Evolutionary conservation across 169 alveolate genomes (phyloP).

Genomic region (Pseudocohnilembus persalinus): DNA sequence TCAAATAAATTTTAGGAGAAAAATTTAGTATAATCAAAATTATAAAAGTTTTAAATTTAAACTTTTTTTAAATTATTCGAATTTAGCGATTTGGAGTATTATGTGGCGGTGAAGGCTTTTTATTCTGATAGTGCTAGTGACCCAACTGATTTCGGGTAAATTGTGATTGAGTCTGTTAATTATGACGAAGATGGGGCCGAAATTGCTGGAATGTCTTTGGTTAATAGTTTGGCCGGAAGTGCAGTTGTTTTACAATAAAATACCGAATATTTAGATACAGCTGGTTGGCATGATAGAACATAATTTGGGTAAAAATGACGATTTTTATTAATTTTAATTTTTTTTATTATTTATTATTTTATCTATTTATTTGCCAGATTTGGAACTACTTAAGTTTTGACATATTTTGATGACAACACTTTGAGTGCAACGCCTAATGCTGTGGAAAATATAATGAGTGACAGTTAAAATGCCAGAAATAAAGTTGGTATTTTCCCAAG

Average conservation of each 20-base stretch:
- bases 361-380: background rate
- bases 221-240: too few relatives aligned
- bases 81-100: background rate
- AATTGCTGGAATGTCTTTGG: background rate
- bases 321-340: too few relatives aligned
- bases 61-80: background rate
- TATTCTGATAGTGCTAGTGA: background rate
- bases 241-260: background rate
- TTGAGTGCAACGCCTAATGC: background rate
- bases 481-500: background rate
- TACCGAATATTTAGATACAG: background rate
- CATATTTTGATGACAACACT: background rate
- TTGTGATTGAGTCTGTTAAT: background rate
- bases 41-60: too few relatives aligned
- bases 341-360: too few relatives aligned
- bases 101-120: background rate
- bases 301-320: background rate
- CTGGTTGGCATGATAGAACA: background rate
- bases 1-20: too few relatives aligned
- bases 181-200: background rate
- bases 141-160: background rate
- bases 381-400: background rate
- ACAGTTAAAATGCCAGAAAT: background rate
- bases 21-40: background rate
- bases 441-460: background rate